Base-by-base conservation (phyloP, 768 basidiomycete genomes). In the Punctularia strigosozonata region DNA sequence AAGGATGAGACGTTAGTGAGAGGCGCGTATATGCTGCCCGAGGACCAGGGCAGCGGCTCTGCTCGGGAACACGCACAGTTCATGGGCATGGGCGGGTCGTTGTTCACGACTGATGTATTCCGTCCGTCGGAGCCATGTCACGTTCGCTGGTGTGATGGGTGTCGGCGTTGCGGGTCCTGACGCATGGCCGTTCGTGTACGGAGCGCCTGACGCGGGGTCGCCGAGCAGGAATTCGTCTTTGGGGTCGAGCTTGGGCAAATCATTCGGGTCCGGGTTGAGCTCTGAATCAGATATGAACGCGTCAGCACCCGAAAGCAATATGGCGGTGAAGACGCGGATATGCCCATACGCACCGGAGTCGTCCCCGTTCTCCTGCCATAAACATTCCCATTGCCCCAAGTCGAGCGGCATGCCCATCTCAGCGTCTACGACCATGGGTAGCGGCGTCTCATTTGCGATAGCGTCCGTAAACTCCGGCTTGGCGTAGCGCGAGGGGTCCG, bases 381-480 rank as follows among this genome's bases (percentile, higher is more conserved):
- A 61, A 25, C 75, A 81, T 39, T 82, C 80, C 70, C 79, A 91
- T 39, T 70, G 73, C 14, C 83, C 81, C 34, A 94, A 62, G 55
- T 98, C 88, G 19, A 99, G 60, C 0, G 92, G 91, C 91, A 99
- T 92, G 0, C 95, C 95, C 47, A 81, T 82, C 56, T 99, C 95
- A 1, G 87, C 88, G 49, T 99, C 95, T 1, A 97, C 82, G 46
- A 98, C 82, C 88, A 98, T 91, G 0, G 95, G 94, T 15, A 95
- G 56, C 0, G 85, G 82, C 8, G 78, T 75, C 35, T 88, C 86
- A 38, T 78, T 76, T 1, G 85, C 82, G 25, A 95, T 63, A 5
- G 78, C 71, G 44, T 85, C 75, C 25, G 92, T 71, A 48, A 90
- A 92, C 49, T 85, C 85, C 5, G 88, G 83, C 15, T 75, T 73